A percentile compares a stretch with the other conserved stretches of the same genome.
Evolutionary conservation across 2,329 filamentous ascomycete genomes (phyloP).

Genomic region (Colletotrichum sp.): DNA sequence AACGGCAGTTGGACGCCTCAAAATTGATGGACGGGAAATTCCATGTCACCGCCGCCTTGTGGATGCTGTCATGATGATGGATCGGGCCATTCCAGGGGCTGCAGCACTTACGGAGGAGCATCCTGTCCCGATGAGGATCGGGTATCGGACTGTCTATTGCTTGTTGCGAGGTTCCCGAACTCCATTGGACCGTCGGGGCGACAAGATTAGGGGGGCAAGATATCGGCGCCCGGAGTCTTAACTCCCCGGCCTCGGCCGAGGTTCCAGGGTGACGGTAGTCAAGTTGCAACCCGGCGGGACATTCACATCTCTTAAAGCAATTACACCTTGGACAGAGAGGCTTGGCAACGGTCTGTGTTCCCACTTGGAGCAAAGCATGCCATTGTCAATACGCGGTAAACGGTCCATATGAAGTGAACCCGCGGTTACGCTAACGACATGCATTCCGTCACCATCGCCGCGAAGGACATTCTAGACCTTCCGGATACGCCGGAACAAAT

Average conservation of each 20-base stretch:
- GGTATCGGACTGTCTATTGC: background rate
- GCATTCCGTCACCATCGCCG: background rate
- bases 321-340: background rate
- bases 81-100: background rate
- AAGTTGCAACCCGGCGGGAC: background rate
- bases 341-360: background rate
- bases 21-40: background rate
- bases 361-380: background rate
- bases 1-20: background rate
- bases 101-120: background rate
- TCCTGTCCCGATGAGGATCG: background rate
- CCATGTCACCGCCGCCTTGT: background rate
- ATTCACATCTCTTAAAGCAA: background rate
- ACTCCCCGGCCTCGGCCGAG: conserved; percentile 2
- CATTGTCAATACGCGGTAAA: background rate
- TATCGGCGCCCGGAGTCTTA: background rate
- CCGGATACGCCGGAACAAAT: conserved; percentile 2
- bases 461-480: background rate
- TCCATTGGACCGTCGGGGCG: background rate
- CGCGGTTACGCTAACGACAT: background rate
- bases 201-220: background rate
- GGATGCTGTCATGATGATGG: background rate
- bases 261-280: background rate
- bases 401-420: background rate
- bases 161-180: background rate